Base-by-base conservation (phyloP, 495 filamentous ascomycete genomes). In the Talaromyces thailandensis region DNA sequence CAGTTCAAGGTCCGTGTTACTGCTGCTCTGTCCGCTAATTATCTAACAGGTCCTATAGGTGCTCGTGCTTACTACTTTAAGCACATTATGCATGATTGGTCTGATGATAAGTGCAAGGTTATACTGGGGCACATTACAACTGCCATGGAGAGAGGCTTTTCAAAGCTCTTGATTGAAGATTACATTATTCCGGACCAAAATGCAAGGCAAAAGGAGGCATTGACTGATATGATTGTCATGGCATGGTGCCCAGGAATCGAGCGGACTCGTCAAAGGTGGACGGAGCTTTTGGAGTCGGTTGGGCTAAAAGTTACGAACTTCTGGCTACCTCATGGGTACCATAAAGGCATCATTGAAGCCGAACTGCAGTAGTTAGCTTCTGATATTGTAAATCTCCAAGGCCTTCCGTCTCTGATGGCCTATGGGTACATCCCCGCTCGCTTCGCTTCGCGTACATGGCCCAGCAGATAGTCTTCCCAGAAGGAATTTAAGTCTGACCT, bases 31-130 rank as follows among this genome's bases (percentile, higher is more conserved):
- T 18, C 12, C 35, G 16, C n/a, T n/a, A 61, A 48, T 51, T 52
- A 48, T 55, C 31, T 29, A 61, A 45, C 16, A 16, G 11, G 32
- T 40, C 16, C 45, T 62, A 53, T 56, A 71, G 72, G 73, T 2
- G 73, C 78, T 1, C 67, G 74, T 5, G 70, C 70, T 0, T 82
- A 82, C 61, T 81, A 74, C 65, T 61, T 82, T 50, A 77, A 79
- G 61, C 68, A 66, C 16, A 69, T 81, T 32, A 67, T 81, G 16
- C 78, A 82, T 29, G 79, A 82, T 66, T 81, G 76, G 73, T 72
- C 74, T n/a, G 77, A 79, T 56, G 58, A 68, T 0, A 67, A 71
- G 24, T 73, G 66, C 40, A 14, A 63, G 4, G 50, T 64, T 6
- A 79, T 79, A 40, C 66, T 79, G 4, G 51, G 62, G n/a, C 65